Evolutionary conservation across 306 rosid genomes (phyloP).

Genomic region (Dicorynia guianensis): DNA sequence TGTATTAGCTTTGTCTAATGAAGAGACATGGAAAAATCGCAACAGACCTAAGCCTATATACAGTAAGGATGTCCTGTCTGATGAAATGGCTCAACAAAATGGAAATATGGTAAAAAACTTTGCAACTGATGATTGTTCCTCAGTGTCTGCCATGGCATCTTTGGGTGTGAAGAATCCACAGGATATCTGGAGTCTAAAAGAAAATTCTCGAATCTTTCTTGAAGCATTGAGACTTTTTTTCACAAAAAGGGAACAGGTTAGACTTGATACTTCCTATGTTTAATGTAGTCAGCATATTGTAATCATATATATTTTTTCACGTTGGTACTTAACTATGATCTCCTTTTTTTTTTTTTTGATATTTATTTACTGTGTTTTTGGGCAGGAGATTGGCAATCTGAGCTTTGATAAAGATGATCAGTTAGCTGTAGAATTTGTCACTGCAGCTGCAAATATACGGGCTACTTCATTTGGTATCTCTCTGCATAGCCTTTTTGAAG

Average conservation of each 20-base stretch:
- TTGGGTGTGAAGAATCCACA: conserved; percentile 97
- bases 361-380: conserved; percentile 22
- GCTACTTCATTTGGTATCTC: conserved; percentile 95
- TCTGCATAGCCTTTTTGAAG: conserved; percentile 95
- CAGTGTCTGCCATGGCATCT: conserved; percentile 87
- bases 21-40: conserved; percentile 98
- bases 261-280: conserved; percentile 33
- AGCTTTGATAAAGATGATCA: conserved; percentile 98
- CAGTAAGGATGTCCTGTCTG: conserved; percentile 68
- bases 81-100: conserved; percentile 69
- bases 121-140: conserved; percentile 52
- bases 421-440: conserved; percentile 95
- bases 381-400: conserved; percentile 88
- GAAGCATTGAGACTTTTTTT: conserved; percentile 86
- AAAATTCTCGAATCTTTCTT: conserved; percentile 79
- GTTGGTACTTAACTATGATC: not conserved
- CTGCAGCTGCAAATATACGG: conserved; percentile 95
- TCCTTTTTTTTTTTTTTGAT: not conserved
- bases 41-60: conserved; percentile 87
- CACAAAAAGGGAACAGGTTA: conserved; percentile 79
- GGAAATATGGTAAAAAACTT: conserved; percentile 62
- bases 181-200: conserved; percentile 91
- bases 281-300: conserved; percentile 34
- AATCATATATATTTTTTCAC: conserved; percentile 7
- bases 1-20: conserved; percentile 85